phyloP scores from a whole-genome alignment of 805 yeast genomes.

The Novakomyces olei region DNA sequence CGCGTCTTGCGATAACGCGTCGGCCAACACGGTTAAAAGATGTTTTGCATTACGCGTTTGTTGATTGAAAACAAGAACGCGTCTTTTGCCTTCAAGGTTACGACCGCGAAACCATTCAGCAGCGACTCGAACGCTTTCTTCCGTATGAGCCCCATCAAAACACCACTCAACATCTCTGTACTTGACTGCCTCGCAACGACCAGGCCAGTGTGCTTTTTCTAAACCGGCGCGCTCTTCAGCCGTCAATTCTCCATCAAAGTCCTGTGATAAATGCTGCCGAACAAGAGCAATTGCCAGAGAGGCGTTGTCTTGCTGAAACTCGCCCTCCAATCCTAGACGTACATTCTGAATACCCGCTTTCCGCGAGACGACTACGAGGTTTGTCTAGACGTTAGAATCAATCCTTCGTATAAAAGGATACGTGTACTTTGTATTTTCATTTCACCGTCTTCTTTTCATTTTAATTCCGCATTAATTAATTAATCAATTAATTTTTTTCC shows the following conservation, averaged over 20 bases:
- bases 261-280: too few relatives aligned
- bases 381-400: too few relatives aligned
- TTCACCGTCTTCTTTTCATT: too few relatives aligned
- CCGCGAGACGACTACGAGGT: too few relatives aligned
- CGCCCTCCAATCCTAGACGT: constrained; percentile 69
- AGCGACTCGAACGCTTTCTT: too few relatives aligned
- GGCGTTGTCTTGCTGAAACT: constrained; percentile 68
- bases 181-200: constrained; percentile 49
- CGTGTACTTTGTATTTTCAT: too few relatives aligned
- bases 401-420: too few relatives aligned
- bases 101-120: too few relatives aligned
- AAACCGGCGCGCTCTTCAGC: too few relatives aligned
- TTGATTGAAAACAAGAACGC: constrained; percentile 67
- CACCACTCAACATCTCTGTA: constrained; percentile 35
- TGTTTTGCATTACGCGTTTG: constrained; percentile 71
- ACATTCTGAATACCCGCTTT: too few relatives aligned
- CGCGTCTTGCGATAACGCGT: constrained; percentile 12
- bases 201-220: constrained; percentile 89
- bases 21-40: constrained; percentile 16
- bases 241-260: constrained; percentile 1
- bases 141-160: constrained; percentile 93
- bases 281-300: constrained; percentile 35
- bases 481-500: too few relatives aligned
- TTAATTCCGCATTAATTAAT: too few relatives aligned
- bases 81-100: constrained; percentile 12